These are phyloP conservation scores for Arachnomyces sp. DNA, from an alignment of 2,329 filamentous ascomycete genomes.

Conservation along the genomic window DNA sequence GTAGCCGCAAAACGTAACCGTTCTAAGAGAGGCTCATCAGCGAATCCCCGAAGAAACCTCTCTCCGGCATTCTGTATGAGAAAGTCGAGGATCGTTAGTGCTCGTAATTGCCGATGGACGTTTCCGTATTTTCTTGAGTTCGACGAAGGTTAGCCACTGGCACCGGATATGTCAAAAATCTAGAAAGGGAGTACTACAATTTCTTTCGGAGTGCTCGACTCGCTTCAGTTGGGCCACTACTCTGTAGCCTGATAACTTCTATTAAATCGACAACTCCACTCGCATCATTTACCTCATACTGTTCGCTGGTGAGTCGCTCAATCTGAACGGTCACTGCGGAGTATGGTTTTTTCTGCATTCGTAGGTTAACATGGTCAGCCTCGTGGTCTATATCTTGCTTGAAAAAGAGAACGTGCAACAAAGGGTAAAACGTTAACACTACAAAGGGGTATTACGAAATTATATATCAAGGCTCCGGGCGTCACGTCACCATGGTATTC, in stretches of 20 bases:
- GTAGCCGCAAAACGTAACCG: conserved; percentile 81
- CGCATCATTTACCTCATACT: conserved; percentile 83
- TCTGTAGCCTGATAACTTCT: conserved; percentile 85
- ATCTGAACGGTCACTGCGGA: conserved; percentile 89
- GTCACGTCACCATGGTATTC: too few relatives aligned
- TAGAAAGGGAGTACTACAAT: conserved; percentile 48
- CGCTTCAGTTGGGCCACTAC: conserved; percentile 77
- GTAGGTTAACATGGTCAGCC: conserved; percentile 1
- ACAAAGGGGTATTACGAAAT: neutral
- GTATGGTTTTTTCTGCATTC: conserved; percentile 65
- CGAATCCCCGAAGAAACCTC: conserved; percentile 78
- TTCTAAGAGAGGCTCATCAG: conserved; percentile 85
- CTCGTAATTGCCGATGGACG: conserved; percentile 82
- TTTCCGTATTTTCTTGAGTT: conserved; percentile 74
- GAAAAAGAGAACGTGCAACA: neutral
- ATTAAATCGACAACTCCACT: conserved; percentile 89
- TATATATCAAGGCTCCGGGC: too few relatives aligned
- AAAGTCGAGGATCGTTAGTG: conserved; percentile 81
- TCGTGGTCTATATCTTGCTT: conserved; percentile 1
- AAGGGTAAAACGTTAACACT: neutral
- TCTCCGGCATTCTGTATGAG: conserved; percentile 90
- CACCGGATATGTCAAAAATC: neutral
- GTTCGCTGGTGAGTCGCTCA: conserved; percentile 81
- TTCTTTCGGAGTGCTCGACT: conserved; percentile 93
- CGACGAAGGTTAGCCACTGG: conserved; percentile 8